Percentiles rank a stretch among this genome's conserved stretches.
phyloP scores from a whole-genome alignment of 2,329 filamentous ascomycete species.

The Pseudocercospora fijiensis region DNA sequence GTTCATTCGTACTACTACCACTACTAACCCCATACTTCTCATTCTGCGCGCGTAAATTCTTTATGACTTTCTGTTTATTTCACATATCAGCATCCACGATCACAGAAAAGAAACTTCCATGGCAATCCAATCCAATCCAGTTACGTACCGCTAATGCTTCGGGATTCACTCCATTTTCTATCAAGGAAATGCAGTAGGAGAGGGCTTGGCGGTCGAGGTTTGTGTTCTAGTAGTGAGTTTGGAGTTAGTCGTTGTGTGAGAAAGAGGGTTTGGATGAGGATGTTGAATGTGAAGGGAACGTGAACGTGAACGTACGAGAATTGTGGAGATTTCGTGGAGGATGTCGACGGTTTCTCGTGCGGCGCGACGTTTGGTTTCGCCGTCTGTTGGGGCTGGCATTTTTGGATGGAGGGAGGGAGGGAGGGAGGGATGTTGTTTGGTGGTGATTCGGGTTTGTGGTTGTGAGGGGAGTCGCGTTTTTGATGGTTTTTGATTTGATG shows the following conservation, averaged over 20 bases:
- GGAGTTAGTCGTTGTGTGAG: not conserved
- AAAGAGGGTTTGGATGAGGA: too few species aligned
- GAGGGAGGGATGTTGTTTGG: not conserved
- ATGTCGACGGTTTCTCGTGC: slow-evolving; percentile 79
- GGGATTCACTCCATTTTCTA: slow-evolving; percentile 95
- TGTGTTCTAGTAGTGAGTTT: slow-evolving; percentile 69
- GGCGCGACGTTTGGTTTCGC: slow-evolving; percentile 68
- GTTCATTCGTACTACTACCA: slow-evolving; percentile 1
- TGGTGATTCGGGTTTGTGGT: not conserved
- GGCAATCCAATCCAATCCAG: too few species aligned
- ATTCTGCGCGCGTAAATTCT: slow-evolving; percentile 47
- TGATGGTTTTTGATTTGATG: not conserved
- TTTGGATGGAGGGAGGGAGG: not conserved
- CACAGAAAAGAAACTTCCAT: too few species aligned
- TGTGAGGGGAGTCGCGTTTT: not conserved
- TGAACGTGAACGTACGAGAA: slow-evolving; percentile 61
- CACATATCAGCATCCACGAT: not conserved
- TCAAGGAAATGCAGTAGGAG: slow-evolving; percentile 92
- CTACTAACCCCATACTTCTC: slow-evolving; percentile 23
- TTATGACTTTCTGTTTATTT: slow-evolving; percentile 50
- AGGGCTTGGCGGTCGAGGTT: slow-evolving; percentile 86
- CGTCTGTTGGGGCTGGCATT: slow-evolving; percentile 10
- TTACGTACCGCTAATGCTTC: slow-evolving; percentile 88
- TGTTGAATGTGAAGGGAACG: not conserved
- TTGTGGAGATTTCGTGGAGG: slow-evolving; percentile 71